Evolutionary conservation across 768 basidiomycete species (phyloP), one percentile per base, ranked within the genome.

Genomic region (Mrakia blollopis): DNA sequence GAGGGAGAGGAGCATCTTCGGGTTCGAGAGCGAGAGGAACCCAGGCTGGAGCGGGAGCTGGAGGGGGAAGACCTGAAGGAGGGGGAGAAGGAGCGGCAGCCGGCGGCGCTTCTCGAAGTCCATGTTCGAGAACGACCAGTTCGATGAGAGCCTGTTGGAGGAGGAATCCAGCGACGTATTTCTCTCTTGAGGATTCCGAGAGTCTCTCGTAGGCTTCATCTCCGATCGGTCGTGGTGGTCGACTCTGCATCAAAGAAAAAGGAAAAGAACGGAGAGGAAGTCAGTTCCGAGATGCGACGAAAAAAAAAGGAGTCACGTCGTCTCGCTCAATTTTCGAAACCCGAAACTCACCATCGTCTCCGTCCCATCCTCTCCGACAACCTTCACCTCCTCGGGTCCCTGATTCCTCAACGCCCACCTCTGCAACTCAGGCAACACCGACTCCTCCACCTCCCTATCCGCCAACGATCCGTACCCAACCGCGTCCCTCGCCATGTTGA

Each of bases 171-270:
- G 50, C 16, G 37, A 72, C 35, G 54, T 72, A 72, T 3, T 72
- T 72, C 35, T 21, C 30, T 23, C 52, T 32, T 10, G 71, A 52
- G 23, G 28, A 5, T 3, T 35, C 18, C 3, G n/a, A 25, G 8
- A 72, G 54, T 4, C 71, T 25, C 35, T 72, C 71, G 54, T 35
- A 72, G 23, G 47, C 71, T 54, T 50, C 52, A 35, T 72, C 71
- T 37, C 71, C 71, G 18, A 60, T 21, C 30, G 71, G 71, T 30
- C 71, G 52, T 25, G 71, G 54, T 0, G 47, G 71, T 23, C 30
- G 35, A 35, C 23, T 28, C 50, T 47, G 50, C 21, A 47, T 35
- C 63, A 37, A 11, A 3, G 35, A 68, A 52, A 8, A 52, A 52
- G n/a, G 16, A 50, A n/a, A 10, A 70, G n/a, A 23, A 44, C 13